A percentile compares a stretch with the other conserved stretches of the same genome.
phyloP scores from a whole-genome alignment of 163 green algal species.

The Dunaliella salina region DNA sequence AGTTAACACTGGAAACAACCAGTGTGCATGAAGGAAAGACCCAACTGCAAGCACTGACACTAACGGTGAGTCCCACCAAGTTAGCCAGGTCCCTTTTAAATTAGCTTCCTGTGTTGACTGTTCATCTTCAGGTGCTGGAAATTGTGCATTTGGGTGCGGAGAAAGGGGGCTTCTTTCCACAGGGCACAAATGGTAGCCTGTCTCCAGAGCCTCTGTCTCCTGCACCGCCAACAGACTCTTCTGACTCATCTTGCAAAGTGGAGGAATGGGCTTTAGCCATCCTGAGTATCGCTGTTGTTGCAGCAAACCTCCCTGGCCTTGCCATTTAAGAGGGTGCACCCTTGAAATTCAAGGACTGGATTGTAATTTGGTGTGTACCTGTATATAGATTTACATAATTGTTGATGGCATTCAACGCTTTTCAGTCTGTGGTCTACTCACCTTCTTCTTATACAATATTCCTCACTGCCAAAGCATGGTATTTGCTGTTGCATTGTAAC shows the following conservation, averaged over 20 bases:
- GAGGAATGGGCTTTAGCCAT: not conserved
- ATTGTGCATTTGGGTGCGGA: conserved; percentile 43
- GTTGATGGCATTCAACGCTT: no score
- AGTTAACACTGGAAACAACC: not conserved
- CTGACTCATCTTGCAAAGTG: not conserved
- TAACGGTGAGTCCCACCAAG: not conserved
- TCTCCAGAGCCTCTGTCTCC: not conserved
- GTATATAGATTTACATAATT: no score
- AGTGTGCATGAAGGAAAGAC: no score
- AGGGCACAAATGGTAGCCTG: conserved; percentile 34
- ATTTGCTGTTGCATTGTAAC: no score
- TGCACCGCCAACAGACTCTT: not conserved
- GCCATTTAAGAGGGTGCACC: no score
- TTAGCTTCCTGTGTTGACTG: not conserved
- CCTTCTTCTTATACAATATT: no score
- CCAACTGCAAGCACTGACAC: no score
- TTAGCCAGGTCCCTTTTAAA: not conserved
- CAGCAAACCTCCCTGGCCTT: not conserved
- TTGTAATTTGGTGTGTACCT: no score
- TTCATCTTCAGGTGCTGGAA: conserved; percentile 27
- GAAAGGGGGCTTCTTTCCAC: conserved; percentile 44
- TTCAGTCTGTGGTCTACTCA: no score
- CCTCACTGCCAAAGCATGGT: no score
- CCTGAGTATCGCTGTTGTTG: not conserved
- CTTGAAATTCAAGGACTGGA: no score